Percentiles rank a stretch among this genome's conserved stretches.
phyloP scores from a whole-genome alignment of 805 yeast genomes.

The Alloascoidea hylecoeti region DNA sequence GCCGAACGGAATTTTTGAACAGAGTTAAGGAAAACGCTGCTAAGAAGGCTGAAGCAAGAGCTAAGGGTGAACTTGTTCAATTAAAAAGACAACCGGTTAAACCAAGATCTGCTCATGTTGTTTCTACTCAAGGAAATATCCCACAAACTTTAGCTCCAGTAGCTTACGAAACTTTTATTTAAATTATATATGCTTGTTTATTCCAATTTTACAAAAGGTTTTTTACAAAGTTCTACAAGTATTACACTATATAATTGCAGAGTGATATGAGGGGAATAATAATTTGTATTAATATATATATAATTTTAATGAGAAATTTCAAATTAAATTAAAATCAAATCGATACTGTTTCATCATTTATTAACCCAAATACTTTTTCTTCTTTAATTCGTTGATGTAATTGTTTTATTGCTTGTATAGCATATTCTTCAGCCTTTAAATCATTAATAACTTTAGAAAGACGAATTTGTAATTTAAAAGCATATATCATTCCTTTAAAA shows the following conservation, averaged over 20 bases:
- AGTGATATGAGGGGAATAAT: no score
- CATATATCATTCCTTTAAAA: background rate
- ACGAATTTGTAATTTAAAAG: background rate
- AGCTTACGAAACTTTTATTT: conserved; percentile 99
- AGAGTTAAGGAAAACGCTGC: conserved; percentile 97
- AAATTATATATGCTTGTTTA: no score
- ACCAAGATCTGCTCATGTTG: conserved; percentile 89
- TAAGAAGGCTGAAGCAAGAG: conserved; percentile 87
- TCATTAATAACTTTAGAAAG: background rate
- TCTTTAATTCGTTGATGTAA: background rate
- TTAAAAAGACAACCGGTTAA: conserved; percentile 97
- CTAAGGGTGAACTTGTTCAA: conserved; percentile 76
- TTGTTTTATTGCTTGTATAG: background rate
- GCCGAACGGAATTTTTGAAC: conserved; percentile 98
- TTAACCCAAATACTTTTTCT: background rate
- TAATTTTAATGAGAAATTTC: background rate
- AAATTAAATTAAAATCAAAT: background rate
- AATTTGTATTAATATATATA: no score
- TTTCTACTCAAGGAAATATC: conserved; percentile 66
- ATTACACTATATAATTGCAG: no score
- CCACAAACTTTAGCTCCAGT: conserved; percentile 98
- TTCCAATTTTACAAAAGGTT: no score
- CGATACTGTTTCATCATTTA: background rate
- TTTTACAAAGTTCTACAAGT: no score
- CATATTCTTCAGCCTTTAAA: background rate